These are phyloP conservation scores for Hypholoma fasciculare DNA, from an alignment of 768 basidiomycete genomes.

Conservation along the genomic window DNA sequence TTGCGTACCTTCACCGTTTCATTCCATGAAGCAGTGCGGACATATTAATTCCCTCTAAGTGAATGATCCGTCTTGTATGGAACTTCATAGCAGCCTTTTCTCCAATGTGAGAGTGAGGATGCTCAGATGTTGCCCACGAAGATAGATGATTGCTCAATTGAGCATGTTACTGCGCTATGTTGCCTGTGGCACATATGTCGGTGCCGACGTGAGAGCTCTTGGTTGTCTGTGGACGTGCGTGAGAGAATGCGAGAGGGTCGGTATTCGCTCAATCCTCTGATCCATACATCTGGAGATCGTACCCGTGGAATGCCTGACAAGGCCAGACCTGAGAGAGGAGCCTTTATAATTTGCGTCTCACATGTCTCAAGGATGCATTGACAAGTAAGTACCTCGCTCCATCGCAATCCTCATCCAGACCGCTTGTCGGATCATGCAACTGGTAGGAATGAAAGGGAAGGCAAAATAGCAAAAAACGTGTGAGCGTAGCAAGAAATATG, in stretches of 20 bases:
- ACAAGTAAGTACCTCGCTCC: too few species aligned
- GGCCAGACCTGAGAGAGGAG: too few species aligned
- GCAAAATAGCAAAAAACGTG: too few species aligned
- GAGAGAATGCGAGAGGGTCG: slow-evolving; percentile 7
- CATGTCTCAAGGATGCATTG: too few species aligned
- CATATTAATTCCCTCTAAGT: background rate
- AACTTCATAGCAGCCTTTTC: background rate
- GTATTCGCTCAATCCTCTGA: background rate
- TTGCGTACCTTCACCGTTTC: too few species aligned
- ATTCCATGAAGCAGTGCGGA: background rate
- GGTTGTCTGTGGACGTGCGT: background rate
- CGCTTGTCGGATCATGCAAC: too few species aligned
- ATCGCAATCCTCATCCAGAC: too few species aligned
- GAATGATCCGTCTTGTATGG: background rate
- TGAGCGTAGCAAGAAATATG: too few species aligned
- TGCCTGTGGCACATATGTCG: slow-evolving; percentile 6
- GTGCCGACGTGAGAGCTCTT: background rate
- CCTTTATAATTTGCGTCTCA: too few species aligned
- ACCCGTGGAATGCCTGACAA: too few species aligned
- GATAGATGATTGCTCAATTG: background rate
- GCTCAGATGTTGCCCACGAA: background rate
- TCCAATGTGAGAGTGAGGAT: background rate
- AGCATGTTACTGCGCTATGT: background rate
- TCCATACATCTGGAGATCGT: too few species aligned
- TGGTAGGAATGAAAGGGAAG: too few species aligned